Evolutionary conservation across 2,329 filamentous ascomycete species (phyloP).

Genomic region (Xylariaceae sp.): DNA sequence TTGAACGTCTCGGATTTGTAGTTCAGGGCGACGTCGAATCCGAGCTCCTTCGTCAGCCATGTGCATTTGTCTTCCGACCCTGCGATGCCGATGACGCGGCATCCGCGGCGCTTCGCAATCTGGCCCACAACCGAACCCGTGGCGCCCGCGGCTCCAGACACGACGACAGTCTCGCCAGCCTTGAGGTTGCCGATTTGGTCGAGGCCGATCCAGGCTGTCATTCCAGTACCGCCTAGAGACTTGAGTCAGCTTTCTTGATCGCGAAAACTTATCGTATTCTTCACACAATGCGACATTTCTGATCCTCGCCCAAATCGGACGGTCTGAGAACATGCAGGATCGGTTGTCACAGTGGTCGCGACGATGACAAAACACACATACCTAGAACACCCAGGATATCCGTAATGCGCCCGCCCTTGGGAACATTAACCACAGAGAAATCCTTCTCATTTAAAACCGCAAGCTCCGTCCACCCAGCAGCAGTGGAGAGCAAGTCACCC

Average conservation of each 20-base stretch:
- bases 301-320: no score
- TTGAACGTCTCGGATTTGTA: conserved; percentile 54
- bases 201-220: conserved; percentile 76
- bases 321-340: no score
- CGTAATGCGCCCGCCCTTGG: conserved; percentile 42
- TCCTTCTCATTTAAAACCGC: conserved; percentile 53
- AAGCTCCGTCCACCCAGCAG: conserved; percentile 63
- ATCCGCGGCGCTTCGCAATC: conserved; percentile 70
- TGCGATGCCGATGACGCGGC: conserved; percentile 59
- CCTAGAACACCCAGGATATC: conserved; percentile 60
- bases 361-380: conserved; percentile 10
- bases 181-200: conserved; percentile 64
- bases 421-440: conserved; percentile 40
- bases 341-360: not conserved
- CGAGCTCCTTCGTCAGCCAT: conserved; percentile 52
- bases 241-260: conserved; percentile 6
- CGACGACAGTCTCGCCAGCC: conserved; percentile 69
- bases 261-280: no score
- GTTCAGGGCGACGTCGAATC: conserved; percentile 57
- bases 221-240: conserved; percentile 53
- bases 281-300: no score
- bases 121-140: conserved; percentile 74
- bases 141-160: conserved; percentile 73
- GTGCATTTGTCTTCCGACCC: conserved; percentile 63
- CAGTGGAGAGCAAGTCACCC: conserved; percentile 55